Evolutionary conservation across 495 filamentous ascomycete genomes (phyloP).

Genomic region (Penicillium manginii): DNA sequence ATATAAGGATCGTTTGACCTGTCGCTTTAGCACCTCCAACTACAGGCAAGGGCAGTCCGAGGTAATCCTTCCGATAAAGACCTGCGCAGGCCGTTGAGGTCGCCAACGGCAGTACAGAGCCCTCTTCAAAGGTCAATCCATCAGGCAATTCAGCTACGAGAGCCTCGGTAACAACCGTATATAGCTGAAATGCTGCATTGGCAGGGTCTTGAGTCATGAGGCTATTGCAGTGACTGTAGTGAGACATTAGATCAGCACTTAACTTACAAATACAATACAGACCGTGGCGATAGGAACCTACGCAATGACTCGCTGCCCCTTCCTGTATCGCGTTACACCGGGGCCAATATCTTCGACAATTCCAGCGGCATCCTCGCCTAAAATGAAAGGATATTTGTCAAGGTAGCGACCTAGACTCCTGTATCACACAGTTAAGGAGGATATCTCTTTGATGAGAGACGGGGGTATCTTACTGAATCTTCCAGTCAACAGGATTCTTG

Average conservation of each 20-base stretch:
- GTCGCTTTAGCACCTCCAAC: constrained; percentile 23
- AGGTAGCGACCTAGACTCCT: constrained; percentile 27
- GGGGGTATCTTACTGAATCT: too few relatives aligned
- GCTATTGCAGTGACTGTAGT: too few relatives aligned
- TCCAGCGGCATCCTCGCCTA: constrained; percentile 62
- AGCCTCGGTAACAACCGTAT: constrained; percentile 34
- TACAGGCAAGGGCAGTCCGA: constrained; percentile 45
- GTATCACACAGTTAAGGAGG: too few relatives aligned
- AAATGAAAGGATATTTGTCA: constrained; percentile 51
- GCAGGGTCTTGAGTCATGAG: too few relatives aligned
- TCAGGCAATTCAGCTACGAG: constrained; percentile 25
- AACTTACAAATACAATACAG: too few relatives aligned
- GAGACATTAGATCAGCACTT: too few relatives aligned
- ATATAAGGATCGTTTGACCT: constrained; percentile 39
- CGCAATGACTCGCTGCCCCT: constrained; percentile 28
- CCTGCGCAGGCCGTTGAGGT: constrained; percentile 56
- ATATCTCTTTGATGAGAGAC: too few relatives aligned
- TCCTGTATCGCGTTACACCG: constrained; percentile 17
- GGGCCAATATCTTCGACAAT: constrained; percentile 54
- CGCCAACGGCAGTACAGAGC: constrained; percentile 49
- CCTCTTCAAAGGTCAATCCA: constrained; percentile 39
- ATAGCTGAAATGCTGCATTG: constrained; percentile 41
- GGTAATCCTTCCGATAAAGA: constrained; percentile 51
- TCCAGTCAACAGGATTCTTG: too few relatives aligned
- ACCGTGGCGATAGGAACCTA: constrained; percentile 9